Conservation (phyloP, 1,284 basidiomycete genomes). For the Leccinum fuscescens region DNA sequence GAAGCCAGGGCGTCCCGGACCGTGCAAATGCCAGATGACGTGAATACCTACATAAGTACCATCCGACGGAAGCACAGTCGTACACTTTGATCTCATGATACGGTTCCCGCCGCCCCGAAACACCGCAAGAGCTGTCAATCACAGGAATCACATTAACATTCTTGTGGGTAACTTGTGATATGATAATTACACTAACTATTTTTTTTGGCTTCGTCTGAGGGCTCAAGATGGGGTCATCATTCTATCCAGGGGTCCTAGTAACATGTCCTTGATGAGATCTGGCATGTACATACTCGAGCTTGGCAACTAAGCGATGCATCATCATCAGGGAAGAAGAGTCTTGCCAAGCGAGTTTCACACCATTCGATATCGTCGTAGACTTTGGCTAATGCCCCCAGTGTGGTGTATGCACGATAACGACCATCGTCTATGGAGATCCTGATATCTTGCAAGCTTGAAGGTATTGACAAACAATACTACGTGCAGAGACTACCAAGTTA, state of each 20-base stretch:
- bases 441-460: background rate
- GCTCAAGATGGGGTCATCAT: background rate
- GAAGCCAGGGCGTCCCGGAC: background rate
- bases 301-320: background rate
- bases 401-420: background rate
- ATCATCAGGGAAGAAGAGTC: background rate
- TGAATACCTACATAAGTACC: background rate
- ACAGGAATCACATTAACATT: background rate
- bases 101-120: background rate
- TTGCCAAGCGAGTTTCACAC: background rate
- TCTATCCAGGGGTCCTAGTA: background rate
- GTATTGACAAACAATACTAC: background rate
- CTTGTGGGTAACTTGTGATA: background rate
- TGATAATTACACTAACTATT: no score
- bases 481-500: background rate
- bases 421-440: background rate
- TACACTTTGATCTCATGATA: background rate
- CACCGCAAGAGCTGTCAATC: background rate
- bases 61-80: background rate
- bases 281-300: background rate
- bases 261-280: background rate
- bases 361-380: background rate
- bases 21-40: background rate
- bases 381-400: background rate
- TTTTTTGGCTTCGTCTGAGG: no score